A percentile compares a stretch with the other conserved stretches of the same genome.
Conservation (phyloP, 768 basidiomycete genomes). For the Tulasnella sp. region DNA sequence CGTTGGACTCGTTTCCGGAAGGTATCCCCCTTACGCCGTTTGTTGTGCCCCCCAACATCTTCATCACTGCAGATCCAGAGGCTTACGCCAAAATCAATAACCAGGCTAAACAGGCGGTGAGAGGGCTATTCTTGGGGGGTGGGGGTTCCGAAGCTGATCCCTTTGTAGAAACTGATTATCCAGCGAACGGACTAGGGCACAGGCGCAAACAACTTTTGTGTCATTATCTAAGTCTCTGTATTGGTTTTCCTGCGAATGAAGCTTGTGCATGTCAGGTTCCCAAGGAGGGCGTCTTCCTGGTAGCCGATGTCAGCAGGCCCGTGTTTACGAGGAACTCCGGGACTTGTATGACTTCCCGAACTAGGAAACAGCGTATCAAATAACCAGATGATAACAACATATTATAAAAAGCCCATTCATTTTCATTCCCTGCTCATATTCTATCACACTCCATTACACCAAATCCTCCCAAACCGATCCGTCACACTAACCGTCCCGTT, state of each 20-base stretch:
- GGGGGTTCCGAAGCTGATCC: not conserved
- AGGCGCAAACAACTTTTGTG: too few relatives aligned
- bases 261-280: too few relatives aligned
- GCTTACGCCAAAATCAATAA: not conserved
- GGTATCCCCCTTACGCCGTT: not conserved
- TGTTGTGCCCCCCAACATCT: not conserved
- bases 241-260: too few relatives aligned
- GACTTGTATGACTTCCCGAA: too few relatives aligned
- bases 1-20: not conserved
- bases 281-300: too few relatives aligned
- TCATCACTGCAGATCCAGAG: not conserved
- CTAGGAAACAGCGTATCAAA: too few relatives aligned
- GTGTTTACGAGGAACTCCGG: too few relatives aligned
- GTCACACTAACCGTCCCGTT: slow-evolving; percentile 43
- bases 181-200: not conserved
- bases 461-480: slow-evolving; percentile 68
- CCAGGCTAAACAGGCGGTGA: not conserved
- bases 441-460: slow-evolving; percentile 36
- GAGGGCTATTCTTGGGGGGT: not conserved
- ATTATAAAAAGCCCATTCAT: too few relatives aligned
- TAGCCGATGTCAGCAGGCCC: too few relatives aligned
- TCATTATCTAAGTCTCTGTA: too few relatives aligned
- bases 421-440: too few relatives aligned
- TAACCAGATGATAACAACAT: too few relatives aligned
- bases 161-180: not conserved